Conservation (phyloP, 805 yeast species). For the Starmerella davenportii region DNA sequence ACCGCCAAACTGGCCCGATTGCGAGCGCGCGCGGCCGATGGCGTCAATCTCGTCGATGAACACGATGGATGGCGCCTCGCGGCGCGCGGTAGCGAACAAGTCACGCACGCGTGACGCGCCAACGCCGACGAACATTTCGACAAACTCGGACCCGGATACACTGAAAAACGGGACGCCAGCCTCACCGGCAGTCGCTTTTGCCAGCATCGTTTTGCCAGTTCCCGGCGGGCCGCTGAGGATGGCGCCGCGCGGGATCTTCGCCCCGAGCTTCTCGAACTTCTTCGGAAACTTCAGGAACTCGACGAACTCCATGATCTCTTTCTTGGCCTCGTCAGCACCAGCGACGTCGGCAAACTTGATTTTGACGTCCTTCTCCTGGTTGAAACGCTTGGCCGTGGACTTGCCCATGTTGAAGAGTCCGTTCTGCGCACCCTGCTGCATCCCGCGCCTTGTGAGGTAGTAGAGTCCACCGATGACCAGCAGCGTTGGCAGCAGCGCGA, state of each 20-base stretch:
- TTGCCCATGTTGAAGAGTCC: conserved; percentile 75
- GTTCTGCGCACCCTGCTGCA: conserved; percentile 51
- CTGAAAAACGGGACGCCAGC: conserved; percentile 95
- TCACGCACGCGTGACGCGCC: conserved; percentile 98
- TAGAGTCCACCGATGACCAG: conserved; percentile 75
- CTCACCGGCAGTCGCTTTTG: conserved; percentile 98
- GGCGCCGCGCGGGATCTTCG: conserved; percentile 96
- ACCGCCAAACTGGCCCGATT: conserved; percentile 32
- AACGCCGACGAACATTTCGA: conserved; percentile 97
- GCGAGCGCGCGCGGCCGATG: conserved; percentile 82
- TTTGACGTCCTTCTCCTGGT: conserved; percentile 78
- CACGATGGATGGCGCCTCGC: conserved; percentile 86
- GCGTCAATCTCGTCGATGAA: conserved; percentile 98
- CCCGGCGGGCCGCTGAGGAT: conserved; percentile 97
- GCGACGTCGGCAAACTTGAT: conserved; percentile 88
- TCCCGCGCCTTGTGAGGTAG: conserved; percentile 54
- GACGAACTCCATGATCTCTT: conserved; percentile 95
- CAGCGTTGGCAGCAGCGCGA: conserved; percentile 75
- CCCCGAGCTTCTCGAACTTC: conserved; percentile 84
- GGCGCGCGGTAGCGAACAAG: conserved; percentile 77
- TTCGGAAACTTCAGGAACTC: conserved; percentile 76
- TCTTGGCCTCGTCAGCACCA: conserved; percentile 92
- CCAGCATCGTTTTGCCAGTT: conserved; percentile 92
- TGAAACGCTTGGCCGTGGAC: conserved; percentile 77
- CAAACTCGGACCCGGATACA: conserved; percentile 94